Base-by-base conservation (phyloP, 129 eudicot genomes). In the carrot (Daucus carota) region DNA sequence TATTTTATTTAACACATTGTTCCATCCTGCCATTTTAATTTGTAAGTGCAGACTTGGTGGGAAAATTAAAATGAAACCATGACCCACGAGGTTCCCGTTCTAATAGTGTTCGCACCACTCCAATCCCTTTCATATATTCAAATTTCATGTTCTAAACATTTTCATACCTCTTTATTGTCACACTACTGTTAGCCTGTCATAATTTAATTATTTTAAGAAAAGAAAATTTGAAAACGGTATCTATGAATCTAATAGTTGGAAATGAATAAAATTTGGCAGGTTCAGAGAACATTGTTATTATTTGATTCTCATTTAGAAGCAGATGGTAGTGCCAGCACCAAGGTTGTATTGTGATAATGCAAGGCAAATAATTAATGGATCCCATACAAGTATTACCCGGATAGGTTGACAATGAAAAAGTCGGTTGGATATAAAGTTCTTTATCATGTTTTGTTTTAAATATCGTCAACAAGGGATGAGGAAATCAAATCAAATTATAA, bases 1-100 rank as follows among this genome's bases (percentile, higher is more conserved):
- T n/a, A n/a, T n/a, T n/a, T n/a, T n/a, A n/a, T n/a, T n/a, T n/a
- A n/a, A n/a, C n/a, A 29, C 18, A 62, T 8, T 3, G 69, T 67
- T 43, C 16, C 18, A 62, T 8, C 0, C 43, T 67, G 57, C 16
- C 73, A 29, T 80, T 50, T n/a, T n/a, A n/a, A 18, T 68, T 75
- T 24, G 0, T 24, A 12, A 2, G 40, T 36, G 2, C 32, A 57
- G 31, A 8, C 44, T 1, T 72, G 65, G 34, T 74, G 83, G 59
- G 36, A 75, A 62, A 75, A n/a, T 31, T 57, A 40, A 80, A 74
- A 70, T 67, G 76, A 75, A 47, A 62, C 48, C 45, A 65, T 44
- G 65, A 22, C 36, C 44, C 45, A 12, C 16, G 29, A 45, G 59
- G 38, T 72, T 28, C 50, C 33, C 41, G 34, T 73, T 73, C 16